Evolutionary conservation across 768 basidiomycete genomes (phyloP), one percentile per base, ranked within the genome.

Genomic region (Myochromella boudieri): DNA sequence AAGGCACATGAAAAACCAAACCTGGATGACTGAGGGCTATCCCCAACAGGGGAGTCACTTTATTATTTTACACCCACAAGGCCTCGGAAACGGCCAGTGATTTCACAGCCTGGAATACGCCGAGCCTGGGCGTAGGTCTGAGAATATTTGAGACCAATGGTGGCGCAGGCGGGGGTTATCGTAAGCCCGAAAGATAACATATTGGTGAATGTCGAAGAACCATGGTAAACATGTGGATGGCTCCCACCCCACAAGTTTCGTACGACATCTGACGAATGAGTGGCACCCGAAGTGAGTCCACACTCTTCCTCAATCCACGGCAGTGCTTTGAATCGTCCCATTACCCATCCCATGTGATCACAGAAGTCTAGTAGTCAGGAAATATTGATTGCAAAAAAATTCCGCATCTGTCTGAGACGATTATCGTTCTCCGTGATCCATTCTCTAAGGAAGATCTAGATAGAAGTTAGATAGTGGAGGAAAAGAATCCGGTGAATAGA

Each of bases 1-100:
- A n/a, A 50, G 53, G 53, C 53, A 54, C 53, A 54, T 54, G 37
- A 48, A 50, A 37, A 17, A 17, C 25, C 32, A 22, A 42, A 45
- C 40, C 18, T 26, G 28, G 39, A 37, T 25, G 48, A 41, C 42
- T 32, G 44, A 50, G 28, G 46, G 44, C 28, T 54, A 50, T 47
- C 40, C 36, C 53, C 53, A 38, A 42, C 42, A 26, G 47, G 42
- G 20, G 15, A 27, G 18, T 17, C 15, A 31, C 25, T 39, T 14
- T 26, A 17, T 28, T 26, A 18, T 29, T 29, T 5, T 31, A 31
- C n/a, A 32, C 22, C 32, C 31, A 49, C 42, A 43, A 33, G 44
- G 32, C 14, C 25, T 4, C 21, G 20, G 12, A 14, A 14, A 2
- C 37, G 37, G 38, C 22, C 46, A 33, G 14, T n/a, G n/a, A n/a